Conservation (phyloP, 2,329 filamentous ascomycete species). For the Ceratocystis albifundus region DNA sequence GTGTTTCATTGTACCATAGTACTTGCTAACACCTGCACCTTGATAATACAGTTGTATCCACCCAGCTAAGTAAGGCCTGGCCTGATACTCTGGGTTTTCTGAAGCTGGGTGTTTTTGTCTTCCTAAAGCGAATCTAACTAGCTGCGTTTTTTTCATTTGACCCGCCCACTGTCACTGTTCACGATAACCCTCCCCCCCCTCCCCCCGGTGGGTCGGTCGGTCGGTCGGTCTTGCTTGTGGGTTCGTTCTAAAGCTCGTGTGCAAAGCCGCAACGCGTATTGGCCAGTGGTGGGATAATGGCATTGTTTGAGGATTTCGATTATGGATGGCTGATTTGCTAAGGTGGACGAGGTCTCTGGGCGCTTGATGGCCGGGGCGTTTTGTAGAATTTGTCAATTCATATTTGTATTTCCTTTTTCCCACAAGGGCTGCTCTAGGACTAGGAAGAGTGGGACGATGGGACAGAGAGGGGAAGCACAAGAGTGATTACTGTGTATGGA, state of each 20-base stretch:
- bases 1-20: too few relatives aligned
- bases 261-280: conserved; percentile 10
- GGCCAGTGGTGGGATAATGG: neutral
- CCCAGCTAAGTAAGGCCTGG: too few relatives aligned
- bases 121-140: neutral
- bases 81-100: too few relatives aligned
- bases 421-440: neutral
- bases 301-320: conserved; percentile 1
- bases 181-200: neutral
- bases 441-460: neutral
- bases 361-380: neutral
- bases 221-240: neutral
- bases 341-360: neutral
- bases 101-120: too few relatives aligned
- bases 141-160: neutral
- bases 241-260: neutral
- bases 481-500: conserved; percentile 1
- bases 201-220: neutral
- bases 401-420: neutral
- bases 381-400: neutral
- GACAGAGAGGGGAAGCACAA: neutral
- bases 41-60: too few relatives aligned
- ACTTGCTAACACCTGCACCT: too few relatives aligned
- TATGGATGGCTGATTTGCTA: neutral
- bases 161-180: neutral